Evolutionary conservation across 2,329 filamentous ascomycete species (phyloP), one percentile per base, ranked within the genome.

Genomic region (Fusarium mangiferae): DNA sequence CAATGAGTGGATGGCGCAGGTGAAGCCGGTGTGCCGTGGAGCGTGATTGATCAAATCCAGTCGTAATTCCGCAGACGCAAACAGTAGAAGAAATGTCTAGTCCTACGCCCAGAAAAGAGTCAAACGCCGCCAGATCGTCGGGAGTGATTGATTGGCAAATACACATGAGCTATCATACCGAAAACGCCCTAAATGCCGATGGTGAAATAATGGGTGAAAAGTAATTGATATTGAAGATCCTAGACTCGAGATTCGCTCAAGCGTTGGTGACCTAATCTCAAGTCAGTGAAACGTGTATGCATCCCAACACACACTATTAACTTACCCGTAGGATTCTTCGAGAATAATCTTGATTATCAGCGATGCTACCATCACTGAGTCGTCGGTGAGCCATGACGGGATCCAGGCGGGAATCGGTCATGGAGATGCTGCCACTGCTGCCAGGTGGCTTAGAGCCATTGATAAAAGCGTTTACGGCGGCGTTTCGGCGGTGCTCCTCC

Each of bases 281-380:
- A 2, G 17, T 45, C 12, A 45, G 42, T 20, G 14, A 45, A 45
- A 20, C 5, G 24, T 18, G n/a, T n/a, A n/a, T n/a, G n/a, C n/a
- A n/a, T n/a, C n/a, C n/a, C n/a, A n/a, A n/a, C n/a, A n/a, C n/a
- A n/a, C n/a, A n/a, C n/a, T n/a, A n/a, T n/a, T n/a, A n/a, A 46
- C 45, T 75, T 89, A 97, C 96, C 91, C 97, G 94, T 80, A 98
- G 89, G 83, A 98, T 98, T 85, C 94, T 93, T 85, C 96, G 91
- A 72, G 96, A 98, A 85, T 98, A 98, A 83, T 98, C 96, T 84
- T 97, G 91, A 84, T 98, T 97, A 82, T 98, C 96, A 59, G 95
- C 96, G 82, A 98, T 98, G 83, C 95, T 98, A 77, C 96, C 96
- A 79, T 96, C 94, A 84, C 96, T 98, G 85, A 96, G 89, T 83